Evolutionary conservation across 345 rosid species (phyloP).

Genomic region (Eucalyptus leucophloia): DNA sequence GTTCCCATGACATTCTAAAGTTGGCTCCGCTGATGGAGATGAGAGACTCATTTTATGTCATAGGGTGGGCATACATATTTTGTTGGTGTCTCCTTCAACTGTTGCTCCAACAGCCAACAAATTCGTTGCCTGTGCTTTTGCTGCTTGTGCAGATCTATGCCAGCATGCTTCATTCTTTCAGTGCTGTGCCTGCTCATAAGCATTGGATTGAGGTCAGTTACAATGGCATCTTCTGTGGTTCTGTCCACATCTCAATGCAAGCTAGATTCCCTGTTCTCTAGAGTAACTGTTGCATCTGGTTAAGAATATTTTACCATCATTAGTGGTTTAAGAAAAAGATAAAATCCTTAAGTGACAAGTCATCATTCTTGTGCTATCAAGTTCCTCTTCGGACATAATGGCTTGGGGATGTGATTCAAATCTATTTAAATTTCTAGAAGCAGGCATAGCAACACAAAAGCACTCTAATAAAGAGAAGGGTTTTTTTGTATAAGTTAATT

Average conservation of each 20-base stretch:
- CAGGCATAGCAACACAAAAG: neutral
- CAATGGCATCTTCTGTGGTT: neutral
- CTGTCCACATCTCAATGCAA: neutral
- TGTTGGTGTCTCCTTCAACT: constrained; percentile 87
- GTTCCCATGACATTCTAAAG: constrained; percentile 8
- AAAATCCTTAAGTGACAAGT: neutral
- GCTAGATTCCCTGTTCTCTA: neutral
- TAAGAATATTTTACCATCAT: neutral
- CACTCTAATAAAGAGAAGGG: neutral
- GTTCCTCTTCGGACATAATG: neutral
- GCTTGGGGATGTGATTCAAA: neutral
- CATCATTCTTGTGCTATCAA: neutral
- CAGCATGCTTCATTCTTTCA: constrained; percentile 22
- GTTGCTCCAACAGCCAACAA: constrained; percentile 75
- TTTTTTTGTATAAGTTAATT: neutral
- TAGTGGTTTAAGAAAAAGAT: neutral
- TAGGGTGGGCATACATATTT: constrained; percentile 52
- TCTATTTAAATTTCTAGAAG: neutral
- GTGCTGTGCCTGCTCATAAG: constrained; percentile 6
- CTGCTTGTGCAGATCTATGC: constrained; percentile 58
- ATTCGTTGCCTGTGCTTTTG: constrained; percentile 50
- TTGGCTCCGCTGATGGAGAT: constrained; percentile 12
- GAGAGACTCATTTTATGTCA: constrained; percentile 39
- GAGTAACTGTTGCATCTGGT: neutral
- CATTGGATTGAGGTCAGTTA: constrained; percentile 71